Base-by-base conservation (phyloP, 148 eudicot genomes). In the Dysphania ambrosioides region DNA sequence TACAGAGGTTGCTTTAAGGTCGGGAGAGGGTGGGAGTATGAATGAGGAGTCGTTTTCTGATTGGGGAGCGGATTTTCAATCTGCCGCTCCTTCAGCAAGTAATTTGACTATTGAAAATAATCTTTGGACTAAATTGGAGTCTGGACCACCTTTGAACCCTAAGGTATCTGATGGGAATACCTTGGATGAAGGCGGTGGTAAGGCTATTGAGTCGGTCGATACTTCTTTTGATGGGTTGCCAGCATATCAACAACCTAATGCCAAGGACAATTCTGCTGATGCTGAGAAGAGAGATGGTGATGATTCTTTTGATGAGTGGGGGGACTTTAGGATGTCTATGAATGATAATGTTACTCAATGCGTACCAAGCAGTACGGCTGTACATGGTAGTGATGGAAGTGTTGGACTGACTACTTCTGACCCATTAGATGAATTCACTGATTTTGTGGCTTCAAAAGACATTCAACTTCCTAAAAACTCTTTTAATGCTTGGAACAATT, bases 1-100 rank as follows among this genome's bases (percentile, higher is more conserved):
- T 55, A 76, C 79, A 63, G 82, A 34, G 47, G 40, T 77, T 72
- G 83, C 64, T 78, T 69, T 35, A 30, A 80, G 72, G 40, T 75
- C 88, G 71, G 66, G 69, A 76, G 86, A 66, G 75, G 71, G 49
- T 58, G 69, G 78, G 62, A n/a, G n/a, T n/a, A n/a, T n/a, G n/a
- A 71, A 67, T 57, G 69, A 67, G 26, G 81, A 79, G 57, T 79
- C 81, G 30, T 83, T 81, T 21, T 86, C 96, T 79, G 89, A 82
- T 76, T 95, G 98, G 98, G 83, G 87, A 70, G 93, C 93, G 15
- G 96, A 92, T 79, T 95, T 95, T 82, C 96, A 88, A 66, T 82
- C 86, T 74, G 83, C 91, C 64, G 74, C 55, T 73, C 24, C 27
- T 74, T 65, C 87, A 0, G 42, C 72, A 35, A 68, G 72, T 75